Evolutionary conservation across 139 green algal species (phyloP).

Genomic region (Dunaliella sp.): DNA sequence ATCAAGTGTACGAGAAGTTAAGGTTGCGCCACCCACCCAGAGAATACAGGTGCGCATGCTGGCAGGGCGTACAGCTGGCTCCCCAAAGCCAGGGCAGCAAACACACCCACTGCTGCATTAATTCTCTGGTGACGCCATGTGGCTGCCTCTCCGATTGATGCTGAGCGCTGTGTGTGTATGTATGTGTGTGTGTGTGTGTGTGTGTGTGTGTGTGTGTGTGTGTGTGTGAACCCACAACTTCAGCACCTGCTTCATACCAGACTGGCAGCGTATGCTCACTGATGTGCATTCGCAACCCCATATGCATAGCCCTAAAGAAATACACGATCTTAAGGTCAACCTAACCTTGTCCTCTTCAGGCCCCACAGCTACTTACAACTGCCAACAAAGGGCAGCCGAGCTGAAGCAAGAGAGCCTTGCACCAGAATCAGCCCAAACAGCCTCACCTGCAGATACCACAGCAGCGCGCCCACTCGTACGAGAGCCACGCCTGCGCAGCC

Average conservation of each 20-base stretch:
- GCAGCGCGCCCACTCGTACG: neutral
- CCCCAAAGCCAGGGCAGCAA: neutral
- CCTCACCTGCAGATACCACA: neutral
- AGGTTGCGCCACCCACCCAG: neutral
- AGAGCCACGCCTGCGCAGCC: neutral
- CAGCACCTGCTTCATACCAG: neutral
- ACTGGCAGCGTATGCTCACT: neutral
- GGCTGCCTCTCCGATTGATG: neutral
- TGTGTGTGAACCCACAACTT: neutral
- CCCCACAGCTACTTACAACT: no score
- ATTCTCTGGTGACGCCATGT: neutral
- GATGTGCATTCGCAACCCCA: no score
- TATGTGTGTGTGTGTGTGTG: no score
- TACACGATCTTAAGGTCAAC: no score
- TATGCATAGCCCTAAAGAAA: no score
- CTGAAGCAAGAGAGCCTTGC: neutral
- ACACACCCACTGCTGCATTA: neutral
- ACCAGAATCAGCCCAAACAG: neutral
- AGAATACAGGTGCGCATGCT: neutral
- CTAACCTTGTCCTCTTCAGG: no score
- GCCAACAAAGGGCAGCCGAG: neutral
- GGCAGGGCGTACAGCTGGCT: neutral
- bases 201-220: no score
- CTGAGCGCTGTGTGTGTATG: neutral
- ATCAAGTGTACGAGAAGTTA: neutral